Conservation (phyloP, 805 yeast species). For the Starmerella vitae region DNA sequence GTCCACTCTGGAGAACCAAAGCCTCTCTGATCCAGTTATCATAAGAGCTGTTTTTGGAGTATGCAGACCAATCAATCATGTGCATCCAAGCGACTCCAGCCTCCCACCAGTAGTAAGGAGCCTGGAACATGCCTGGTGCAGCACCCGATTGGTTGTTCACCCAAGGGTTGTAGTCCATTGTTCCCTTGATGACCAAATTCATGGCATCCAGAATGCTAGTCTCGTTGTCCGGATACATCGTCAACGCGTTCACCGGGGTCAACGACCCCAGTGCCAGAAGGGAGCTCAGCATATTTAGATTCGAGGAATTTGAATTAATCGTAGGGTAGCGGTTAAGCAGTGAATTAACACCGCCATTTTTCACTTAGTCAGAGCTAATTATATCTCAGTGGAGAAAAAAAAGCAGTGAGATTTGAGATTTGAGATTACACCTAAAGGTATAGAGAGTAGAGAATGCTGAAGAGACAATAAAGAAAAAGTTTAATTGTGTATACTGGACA, state of each 20-base stretch:
- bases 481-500: too few relatives aligned
- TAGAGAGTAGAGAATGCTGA: too few relatives aligned
- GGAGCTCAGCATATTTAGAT: background rate
- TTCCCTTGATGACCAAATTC: constrained; percentile 41
- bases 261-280: constrained; percentile 1
- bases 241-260: constrained; percentile 3
- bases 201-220: constrained; percentile 39
- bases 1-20: constrained; percentile 59
- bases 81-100: constrained; percentile 95
- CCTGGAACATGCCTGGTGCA: constrained; percentile 70
- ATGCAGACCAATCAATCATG: constrained; percentile 63
- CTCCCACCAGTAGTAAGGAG: constrained; percentile 98
- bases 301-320: too few relatives aligned
- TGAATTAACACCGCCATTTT: too few relatives aligned
- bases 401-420: too few relatives aligned
- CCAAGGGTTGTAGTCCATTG: constrained; percentile 47
- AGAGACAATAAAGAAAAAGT: too few relatives aligned
- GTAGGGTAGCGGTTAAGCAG: too few relatives aligned
- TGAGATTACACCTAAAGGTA: too few relatives aligned
- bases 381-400: too few relatives aligned
- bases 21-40: constrained; percentile 47
- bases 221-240: constrained; percentile 19
- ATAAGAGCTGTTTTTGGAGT: constrained; percentile 56
- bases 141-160: constrained; percentile 54
- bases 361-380: too few relatives aligned